A percentile compares a stretch with the other conserved stretches of the same genome.
These are phyloP conservation scores for Podospora pseudoanserina DNA, from an alignment of 495 filamentous ascomycete species.

Conservation along the genomic window DNA sequence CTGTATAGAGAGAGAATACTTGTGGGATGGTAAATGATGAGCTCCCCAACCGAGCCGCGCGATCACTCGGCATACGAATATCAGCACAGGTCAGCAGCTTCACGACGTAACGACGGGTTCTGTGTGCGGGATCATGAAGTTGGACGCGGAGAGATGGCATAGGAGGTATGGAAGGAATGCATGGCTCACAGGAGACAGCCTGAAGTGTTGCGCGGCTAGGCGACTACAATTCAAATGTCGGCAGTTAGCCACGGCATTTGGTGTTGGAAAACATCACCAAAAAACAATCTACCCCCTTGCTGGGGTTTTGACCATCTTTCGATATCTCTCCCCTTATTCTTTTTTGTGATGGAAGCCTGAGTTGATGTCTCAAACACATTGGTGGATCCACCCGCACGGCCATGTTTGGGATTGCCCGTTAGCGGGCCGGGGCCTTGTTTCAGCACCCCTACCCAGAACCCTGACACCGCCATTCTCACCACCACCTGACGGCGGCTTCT, in stretches of 20 bases:
- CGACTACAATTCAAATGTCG: slow-evolving; percentile 25
- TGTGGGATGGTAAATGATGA: not conserved
- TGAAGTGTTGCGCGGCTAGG: slow-evolving; percentile 17
- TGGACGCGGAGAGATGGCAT: slow-evolving; percentile 8
- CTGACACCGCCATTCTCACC: slow-evolving; percentile 19
- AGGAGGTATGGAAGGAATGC: slow-evolving; percentile 16
- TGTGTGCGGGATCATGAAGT: not conserved
- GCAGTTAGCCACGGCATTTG: slow-evolving; percentile 17
- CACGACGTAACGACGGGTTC: not conserved
- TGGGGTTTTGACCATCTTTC: slow-evolving; percentile 9
- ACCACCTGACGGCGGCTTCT: slow-evolving; percentile 10
- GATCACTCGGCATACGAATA: not conserved
- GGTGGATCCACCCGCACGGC: slow-evolving; percentile 29
- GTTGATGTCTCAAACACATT: slow-evolving; percentile 28
- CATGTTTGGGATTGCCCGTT: slow-evolving; percentile 34
- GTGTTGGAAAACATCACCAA: slow-evolving; percentile 9
- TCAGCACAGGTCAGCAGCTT: slow-evolving; percentile 1
- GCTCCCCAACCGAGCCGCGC: not conserved
- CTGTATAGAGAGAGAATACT: not conserved
- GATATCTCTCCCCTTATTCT: slow-evolving; percentile 6
- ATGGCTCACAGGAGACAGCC: slow-evolving; percentile 20
- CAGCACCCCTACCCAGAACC: slow-evolving; percentile 31
- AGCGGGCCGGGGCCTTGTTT: slow-evolving; percentile 37
- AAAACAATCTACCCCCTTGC: slow-evolving; percentile 11
- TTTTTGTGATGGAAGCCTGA: slow-evolving; percentile 19